These are phyloP conservation scores for Salix exigua DNA, from an alignment of 345 rosid species.

Conservation along the genomic window DNA sequence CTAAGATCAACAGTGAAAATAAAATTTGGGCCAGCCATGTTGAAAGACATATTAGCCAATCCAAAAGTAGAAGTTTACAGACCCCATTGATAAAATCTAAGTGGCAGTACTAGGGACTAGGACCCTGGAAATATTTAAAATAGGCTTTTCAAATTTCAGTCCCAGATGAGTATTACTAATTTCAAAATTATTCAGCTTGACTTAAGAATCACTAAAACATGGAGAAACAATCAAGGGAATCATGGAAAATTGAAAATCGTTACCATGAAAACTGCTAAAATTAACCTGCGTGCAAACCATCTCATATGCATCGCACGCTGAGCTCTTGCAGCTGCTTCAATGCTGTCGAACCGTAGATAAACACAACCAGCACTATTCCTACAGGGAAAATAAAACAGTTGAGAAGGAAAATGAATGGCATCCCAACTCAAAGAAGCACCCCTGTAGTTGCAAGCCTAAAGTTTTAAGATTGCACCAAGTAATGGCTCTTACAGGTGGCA, in stretches of 20 bases:
- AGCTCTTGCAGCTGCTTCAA: slow-evolving; percentile 57
- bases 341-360: slow-evolving; percentile 62
- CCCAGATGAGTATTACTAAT: not conserved
- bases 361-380: slow-evolving; percentile 80
- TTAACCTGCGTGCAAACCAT: slow-evolving; percentile 88
- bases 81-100: not conserved
- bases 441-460: not conserved
- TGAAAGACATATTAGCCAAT: not conserved
- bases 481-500: not conserved
- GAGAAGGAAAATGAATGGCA: not conserved
- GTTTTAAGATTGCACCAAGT: not conserved
- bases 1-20: not conserved
- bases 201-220: not conserved
- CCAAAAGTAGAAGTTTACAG: not conserved
- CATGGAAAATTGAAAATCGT: not conserved
- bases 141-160: not conserved
- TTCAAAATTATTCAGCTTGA: not conserved
- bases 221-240: not conserved
- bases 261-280: slow-evolving; percentile 84
- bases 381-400: slow-evolving; percentile 9
- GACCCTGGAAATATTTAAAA: not conserved
- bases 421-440: not conserved
- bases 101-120: not conserved
- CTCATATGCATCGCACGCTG: slow-evolving; percentile 89
- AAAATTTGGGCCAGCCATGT: not conserved